Evolutionary conservation across 495 filamentous ascomycete species (phyloP).

Genomic region (Penicillium canariense): DNA sequence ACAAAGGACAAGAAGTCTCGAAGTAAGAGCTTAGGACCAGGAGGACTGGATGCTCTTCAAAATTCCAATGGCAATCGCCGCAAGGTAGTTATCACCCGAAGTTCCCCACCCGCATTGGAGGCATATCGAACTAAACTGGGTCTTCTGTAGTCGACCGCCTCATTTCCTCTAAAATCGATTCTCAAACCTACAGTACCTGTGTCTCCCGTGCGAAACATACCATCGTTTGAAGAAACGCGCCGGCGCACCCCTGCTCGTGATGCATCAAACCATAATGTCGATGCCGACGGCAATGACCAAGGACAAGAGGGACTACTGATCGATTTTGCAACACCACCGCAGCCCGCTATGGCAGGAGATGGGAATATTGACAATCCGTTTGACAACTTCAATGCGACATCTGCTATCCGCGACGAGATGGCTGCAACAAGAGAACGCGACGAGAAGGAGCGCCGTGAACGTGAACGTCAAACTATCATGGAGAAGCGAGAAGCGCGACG

Average conservation of each 20-base stretch:
- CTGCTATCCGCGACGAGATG: constrained; percentile 62
- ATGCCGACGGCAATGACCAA: constrained; percentile 13
- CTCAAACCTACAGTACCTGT: constrained; percentile 78
- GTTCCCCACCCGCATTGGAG: constrained; percentile 3
- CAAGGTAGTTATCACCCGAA: constrained; percentile 54
- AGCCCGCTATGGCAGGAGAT: constrained; percentile 25
- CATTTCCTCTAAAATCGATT: constrained; percentile 70
- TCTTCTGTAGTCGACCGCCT: constrained; percentile 49
- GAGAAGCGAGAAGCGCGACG: constrained; percentile 79
- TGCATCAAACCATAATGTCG: constrained; percentile 21
- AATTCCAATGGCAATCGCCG: constrained; percentile 75
- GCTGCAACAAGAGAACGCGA: constrained; percentile 71
- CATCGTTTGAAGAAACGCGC: constrained; percentile 48
- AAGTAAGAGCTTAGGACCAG: constrained; percentile 93
- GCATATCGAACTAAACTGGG: constrained; percentile 1
- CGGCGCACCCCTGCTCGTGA: constrained; percentile 38
- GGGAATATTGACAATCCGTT: constrained; percentile 55
- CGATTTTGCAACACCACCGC: constrained; percentile 47
- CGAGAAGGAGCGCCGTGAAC: constrained; percentile 62
- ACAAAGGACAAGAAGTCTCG: constrained; percentile 69
- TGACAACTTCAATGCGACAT: constrained; percentile 53
- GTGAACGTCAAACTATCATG: constrained; percentile 65
- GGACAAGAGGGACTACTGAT: constrained; percentile 41
- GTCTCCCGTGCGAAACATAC: constrained; percentile 58
- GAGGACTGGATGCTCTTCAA: constrained; percentile 79